These are phyloP conservation scores for Globisporangium irregulare DNA, from an alignment of 352 stramenopile species.

Conservation along the genomic window DNA sequence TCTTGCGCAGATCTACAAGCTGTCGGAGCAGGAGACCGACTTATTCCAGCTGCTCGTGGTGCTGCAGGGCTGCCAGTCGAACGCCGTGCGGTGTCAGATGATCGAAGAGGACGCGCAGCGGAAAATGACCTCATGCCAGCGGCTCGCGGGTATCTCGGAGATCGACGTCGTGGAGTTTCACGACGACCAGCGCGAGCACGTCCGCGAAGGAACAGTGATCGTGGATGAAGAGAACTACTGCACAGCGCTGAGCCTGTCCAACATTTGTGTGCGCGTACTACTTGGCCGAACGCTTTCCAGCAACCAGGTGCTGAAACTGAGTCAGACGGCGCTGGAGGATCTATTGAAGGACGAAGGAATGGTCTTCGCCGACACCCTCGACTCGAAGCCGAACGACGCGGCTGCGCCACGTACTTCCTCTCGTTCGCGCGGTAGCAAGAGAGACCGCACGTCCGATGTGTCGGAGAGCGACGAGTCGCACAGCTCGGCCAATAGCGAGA, in stretches of 20 bases:
- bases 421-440: conserved; percentile 1
- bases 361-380: conserved; percentile 57
- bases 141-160: conserved; percentile 78
- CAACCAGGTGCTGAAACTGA: conserved; percentile 84
- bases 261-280: conserved; percentile 80
- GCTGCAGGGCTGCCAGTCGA: conserved; percentile 81
- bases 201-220: conserved; percentile 86
- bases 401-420: background rate
- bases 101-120: conserved; percentile 80
- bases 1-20: conserved; percentile 71
- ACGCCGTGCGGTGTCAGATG: conserved; percentile 81
- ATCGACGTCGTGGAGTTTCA: conserved; percentile 85
- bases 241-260: conserved; percentile 71
- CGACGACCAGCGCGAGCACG: conserved; percentile 79
- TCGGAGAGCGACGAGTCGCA: conserved; percentile 24
- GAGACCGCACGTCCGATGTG: conserved; percentile 21
- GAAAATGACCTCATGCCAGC: conserved; percentile 70
- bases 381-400: conserved; percentile 24
- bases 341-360: conserved; percentile 73
- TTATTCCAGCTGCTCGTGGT: conserved; percentile 82
- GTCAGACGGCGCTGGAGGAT: conserved; percentile 79
- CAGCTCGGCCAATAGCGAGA: conserved; percentile 14
- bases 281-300: conserved; percentile 70
- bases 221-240: conserved; percentile 83
- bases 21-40: conserved; percentile 68